A percentile compares a stretch with the other conserved stretches of the same genome.
Conservation (phyloP, 1,284 basidiomycete species). For the Sporisorium graminicola region DNA sequence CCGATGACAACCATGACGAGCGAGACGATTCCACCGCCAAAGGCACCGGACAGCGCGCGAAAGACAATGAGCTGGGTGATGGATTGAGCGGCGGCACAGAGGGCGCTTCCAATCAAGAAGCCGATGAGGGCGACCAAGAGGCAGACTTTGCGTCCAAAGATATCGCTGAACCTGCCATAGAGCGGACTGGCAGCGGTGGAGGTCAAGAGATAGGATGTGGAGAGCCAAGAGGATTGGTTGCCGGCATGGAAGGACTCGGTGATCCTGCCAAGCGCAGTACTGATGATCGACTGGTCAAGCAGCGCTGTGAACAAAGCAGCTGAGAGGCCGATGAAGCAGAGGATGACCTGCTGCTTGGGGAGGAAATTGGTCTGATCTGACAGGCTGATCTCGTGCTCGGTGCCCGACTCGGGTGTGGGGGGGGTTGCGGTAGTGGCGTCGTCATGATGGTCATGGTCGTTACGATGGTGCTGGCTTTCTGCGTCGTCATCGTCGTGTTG, state of each 20-base stretch:
- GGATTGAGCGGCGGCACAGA: slow-evolving; percentile 64
- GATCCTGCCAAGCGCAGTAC: slow-evolving; percentile 68
- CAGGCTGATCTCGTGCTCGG: slow-evolving; percentile 68
- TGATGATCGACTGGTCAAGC: slow-evolving; percentile 69
- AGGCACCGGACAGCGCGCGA: slow-evolving; percentile 77
- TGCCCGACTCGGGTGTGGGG: slow-evolving; percentile 32
- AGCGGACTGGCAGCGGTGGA: slow-evolving; percentile 69
- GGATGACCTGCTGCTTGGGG: slow-evolving; percentile 77
- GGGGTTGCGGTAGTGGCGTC: slow-evolving; percentile 27
- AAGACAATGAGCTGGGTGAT: slow-evolving; percentile 82
- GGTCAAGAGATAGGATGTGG: slow-evolving; percentile 70
- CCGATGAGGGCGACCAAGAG: slow-evolving; percentile 78
- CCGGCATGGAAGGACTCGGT: slow-evolving; percentile 50
- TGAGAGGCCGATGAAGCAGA: slow-evolving; percentile 77
- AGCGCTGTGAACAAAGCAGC: slow-evolving; percentile 62
- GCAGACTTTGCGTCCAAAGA: slow-evolving; percentile 76
- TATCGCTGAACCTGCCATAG: slow-evolving; percentile 75
- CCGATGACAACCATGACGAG: slow-evolving; percentile 73
- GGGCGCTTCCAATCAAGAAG: slow-evolving; percentile 70
- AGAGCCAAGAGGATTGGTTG: slow-evolving; percentile 72
- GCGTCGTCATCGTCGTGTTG: not conserved
- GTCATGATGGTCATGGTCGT: slow-evolving; percentile 13
- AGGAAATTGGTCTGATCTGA: slow-evolving; percentile 83
- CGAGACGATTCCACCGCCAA: slow-evolving; percentile 78
- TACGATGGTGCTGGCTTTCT: not conserved